Evolutionary conservation across 1,284 basidiomycete species (phyloP).

Genomic region (Schizophyllum amplum): DNA sequence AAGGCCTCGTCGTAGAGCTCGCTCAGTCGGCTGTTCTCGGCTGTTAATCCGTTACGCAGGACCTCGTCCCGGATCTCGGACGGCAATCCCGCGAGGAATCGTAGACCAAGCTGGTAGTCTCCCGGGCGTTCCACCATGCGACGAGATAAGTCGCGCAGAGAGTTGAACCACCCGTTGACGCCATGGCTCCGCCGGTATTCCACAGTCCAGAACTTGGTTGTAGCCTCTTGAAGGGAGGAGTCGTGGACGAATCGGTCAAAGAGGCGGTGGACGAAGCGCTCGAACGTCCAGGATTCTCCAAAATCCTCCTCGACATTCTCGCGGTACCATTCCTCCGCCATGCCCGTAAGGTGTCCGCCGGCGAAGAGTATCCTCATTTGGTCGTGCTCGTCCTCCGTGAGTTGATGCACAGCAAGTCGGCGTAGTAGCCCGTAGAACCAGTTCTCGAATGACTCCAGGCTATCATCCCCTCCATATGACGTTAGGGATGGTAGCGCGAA

Average conservation of each 20-base stretch:
- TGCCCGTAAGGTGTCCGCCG: background rate
- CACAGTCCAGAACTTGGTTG: background rate
- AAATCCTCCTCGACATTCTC: background rate
- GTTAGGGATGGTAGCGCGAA: no score
- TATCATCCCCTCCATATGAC: no score
- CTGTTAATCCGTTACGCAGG: background rate
- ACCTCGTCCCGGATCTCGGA: background rate
- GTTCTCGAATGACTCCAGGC: no score
- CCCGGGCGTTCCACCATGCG: constrained; percentile 3
- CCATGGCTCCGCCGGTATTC: background rate
- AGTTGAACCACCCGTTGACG: background rate
- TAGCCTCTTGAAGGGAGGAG: constrained; percentile 1
- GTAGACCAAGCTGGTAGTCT: constrained; percentile 1
- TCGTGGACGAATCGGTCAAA: constrained; percentile 5
- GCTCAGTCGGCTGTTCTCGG: background rate
- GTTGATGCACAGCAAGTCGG: no score
- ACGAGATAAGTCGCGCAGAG: background rate
- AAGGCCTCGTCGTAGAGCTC: background rate
- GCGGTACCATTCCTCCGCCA: constrained; percentile 2
- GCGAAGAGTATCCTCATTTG: background rate
- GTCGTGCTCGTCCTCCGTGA: background rate
- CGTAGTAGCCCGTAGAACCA: no score
- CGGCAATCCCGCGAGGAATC: background rate
- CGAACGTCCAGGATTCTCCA: background rate
- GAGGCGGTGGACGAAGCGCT: background rate